Evolutionary conservation across 371 early-diverging fungal genomes (phyloP), one percentile per base, ranked within the genome.

Genomic region (Blakeslea trispora): DNA sequence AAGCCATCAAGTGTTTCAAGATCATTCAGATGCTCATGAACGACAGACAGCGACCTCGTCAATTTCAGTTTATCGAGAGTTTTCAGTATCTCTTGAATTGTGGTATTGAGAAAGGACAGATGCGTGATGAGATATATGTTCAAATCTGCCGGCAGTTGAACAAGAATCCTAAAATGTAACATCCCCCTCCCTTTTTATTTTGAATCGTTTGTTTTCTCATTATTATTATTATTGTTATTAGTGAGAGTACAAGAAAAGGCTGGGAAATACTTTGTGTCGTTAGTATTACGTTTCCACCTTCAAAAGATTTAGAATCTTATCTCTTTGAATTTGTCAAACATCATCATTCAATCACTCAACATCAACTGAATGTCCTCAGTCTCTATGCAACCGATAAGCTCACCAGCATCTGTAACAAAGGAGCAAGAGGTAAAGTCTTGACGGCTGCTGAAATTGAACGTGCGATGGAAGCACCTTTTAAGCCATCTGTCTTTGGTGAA

Each of bases 71-170:
- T 10, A 64, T 64, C n/a, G 79, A 79, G 42, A 90, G 89, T 47
- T 86, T 91, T 31, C 93, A 93, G 60, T 72, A 81, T 54, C 67
- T 96, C 19, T 69, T 93, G 31, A 87, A 86, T 48, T 64, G 73
- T 47, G 97, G 95, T 6, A 86, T 95, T 13, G 67, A 72, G 22
- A 69, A 78, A 43, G 92, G 88, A 37, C 85, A 83, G 32, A 76
- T 98, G 65, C 84, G 96, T 24, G 96, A 97, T 66, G 98, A 97
- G 69, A 91, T 96, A 50, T 95, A 91, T 66, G 94, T 94, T 18
- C 97, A 96, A 77, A 63, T 96, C 34, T 93, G 92, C 77, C 95
- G 94, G 74, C 95, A 96, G 66, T 63, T 94, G 51, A 85, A 87
- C 11, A 75, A 86, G 37, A 95, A 96, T 62, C 94, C 94, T 3